Evolutionary conservation across 2,329 filamentous ascomycete genomes (phyloP).

Genomic region (Calonectria leucothoes): DNA sequence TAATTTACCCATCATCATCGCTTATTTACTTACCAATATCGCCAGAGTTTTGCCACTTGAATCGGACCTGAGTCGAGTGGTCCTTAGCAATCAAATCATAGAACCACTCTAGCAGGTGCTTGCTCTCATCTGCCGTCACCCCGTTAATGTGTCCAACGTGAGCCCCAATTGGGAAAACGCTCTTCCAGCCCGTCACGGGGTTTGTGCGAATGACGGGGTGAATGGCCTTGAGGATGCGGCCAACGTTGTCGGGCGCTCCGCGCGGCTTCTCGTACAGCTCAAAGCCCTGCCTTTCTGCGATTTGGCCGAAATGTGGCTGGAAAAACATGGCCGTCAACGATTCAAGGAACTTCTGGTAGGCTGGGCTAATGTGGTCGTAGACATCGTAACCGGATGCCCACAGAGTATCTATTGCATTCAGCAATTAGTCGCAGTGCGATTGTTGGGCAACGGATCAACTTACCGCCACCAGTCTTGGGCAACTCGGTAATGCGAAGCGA

Average conservation of each 20-base stretch:
- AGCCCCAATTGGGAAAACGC: conserved; percentile 62
- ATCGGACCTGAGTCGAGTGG: conserved; percentile 66
- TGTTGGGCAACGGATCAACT: conserved; percentile 29
- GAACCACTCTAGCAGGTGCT: conserved; percentile 64
- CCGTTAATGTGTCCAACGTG: conserved; percentile 64
- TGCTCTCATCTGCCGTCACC: conserved; percentile 59
- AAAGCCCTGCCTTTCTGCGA: conserved; percentile 58
- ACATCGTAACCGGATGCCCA: conserved; percentile 77
- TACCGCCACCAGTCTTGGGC: conserved; percentile 65
- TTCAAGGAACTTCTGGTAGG: conserved; percentile 69
- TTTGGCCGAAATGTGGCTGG: conserved; percentile 61
- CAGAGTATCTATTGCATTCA: conserved; percentile 61
- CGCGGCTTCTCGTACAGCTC: conserved; percentile 57
- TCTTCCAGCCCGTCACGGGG: conserved; percentile 69
- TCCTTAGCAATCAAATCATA: conserved; percentile 63
- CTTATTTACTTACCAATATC: conserved; percentile 50
- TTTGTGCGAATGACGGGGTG: conserved; percentile 69
- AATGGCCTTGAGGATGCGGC: conserved; percentile 58
- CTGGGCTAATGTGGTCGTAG: conserved; percentile 70
- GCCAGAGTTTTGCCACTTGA: conserved; percentile 56
- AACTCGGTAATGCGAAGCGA: conserved; percentile 65
- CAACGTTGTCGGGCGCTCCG: conserved; percentile 63
- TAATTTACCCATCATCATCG: not conserved
- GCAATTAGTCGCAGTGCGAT: not conserved
- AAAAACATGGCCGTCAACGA: conserved; percentile 66